Base-by-base conservation (phyloP, 1,139 yeast species). In the Yamadazyma siamensis region DNA sequence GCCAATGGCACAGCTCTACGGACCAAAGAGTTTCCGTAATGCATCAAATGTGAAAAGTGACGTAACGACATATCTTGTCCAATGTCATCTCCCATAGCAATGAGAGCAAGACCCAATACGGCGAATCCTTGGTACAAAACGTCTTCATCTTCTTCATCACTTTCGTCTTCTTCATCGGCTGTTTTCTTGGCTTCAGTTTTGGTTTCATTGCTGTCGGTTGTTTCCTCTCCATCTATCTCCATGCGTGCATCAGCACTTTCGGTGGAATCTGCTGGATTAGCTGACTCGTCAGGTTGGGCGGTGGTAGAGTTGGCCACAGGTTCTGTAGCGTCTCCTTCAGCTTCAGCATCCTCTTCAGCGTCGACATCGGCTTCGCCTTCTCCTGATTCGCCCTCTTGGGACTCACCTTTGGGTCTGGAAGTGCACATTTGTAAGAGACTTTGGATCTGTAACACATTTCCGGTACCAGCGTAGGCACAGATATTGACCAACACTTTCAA, bases 51-150 rank as follows among this genome's bases (percentile, higher is more conserved):
- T 30, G 95, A 89, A 54, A 89, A 91, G 60, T 94, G 98, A 57
- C 98, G 91, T 50, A 91, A 66, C 10, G 94, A 82, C 98, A 94
- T 94, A 49, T 91, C 97, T 57, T 85, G 94, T 24, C 98, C 98
- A 58, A 94, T 86, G 43, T 87, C 95, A 59, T 94, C 99, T 40
- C 99, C 98, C 87, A 94, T 82, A 16, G 97, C 94, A 52, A 94
- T 85, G 46, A 84, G 74, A 0, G 97, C 98, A 46, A 94, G 75
- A 38, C 98, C 98, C 32, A 94, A 71, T 13, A 94, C 97, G 4
- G 97, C 94, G 51, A 86, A 86, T 1, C 89, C 94, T 51, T 88
- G 88, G 49, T 77, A 76, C 36, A 81, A 73, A 45, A 79, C 82
- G 40, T 80, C 87, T 31, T 71, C 75, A 33, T 74, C 79, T 9